phyloP scores from a whole-genome alignment of 2,329 filamentous ascomycete species.

The Aspergillus pseudotamarii region DNA sequence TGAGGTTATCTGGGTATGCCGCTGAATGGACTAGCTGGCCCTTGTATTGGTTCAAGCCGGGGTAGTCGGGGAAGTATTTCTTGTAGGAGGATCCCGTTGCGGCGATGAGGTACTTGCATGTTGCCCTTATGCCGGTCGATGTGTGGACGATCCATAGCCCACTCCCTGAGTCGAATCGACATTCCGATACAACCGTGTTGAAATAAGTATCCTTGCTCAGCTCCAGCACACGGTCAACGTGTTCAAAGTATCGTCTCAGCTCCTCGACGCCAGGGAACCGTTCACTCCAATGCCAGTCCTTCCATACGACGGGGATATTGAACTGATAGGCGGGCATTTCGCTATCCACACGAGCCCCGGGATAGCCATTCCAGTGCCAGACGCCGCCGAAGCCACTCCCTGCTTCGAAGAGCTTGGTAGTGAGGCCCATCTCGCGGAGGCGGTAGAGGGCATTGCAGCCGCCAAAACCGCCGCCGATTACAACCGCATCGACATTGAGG shows the following conservation, averaged over 20 bases:
- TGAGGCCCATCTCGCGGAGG: conserved; percentile 42
- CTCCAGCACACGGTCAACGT: conserved; percentile 48
- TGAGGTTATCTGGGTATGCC: conserved; percentile 53
- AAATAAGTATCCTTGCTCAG: conserved; percentile 51
- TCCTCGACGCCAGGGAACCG: conserved; percentile 38
- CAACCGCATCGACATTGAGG: conserved; percentile 35
- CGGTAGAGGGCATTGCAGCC: conserved; percentile 41
- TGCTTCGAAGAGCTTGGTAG: conserved; percentile 42
- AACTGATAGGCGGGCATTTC: conserved; percentile 58
- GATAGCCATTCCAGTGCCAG: conserved; percentile 51
- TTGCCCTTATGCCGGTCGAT: conserved; percentile 44
- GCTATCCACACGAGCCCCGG: conserved; percentile 49
- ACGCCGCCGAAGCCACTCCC: conserved; percentile 44
- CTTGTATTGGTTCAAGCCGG: conserved; percentile 49
- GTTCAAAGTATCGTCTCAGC: conserved; percentile 50
- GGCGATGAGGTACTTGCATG: conserved; percentile 52
- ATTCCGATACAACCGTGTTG: conserved; percentile 30
- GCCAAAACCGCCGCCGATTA: conserved; percentile 46
- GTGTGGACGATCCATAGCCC: conserved; percentile 50
- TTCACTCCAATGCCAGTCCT: conserved; percentile 48
- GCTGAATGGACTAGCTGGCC: conserved; percentile 59
- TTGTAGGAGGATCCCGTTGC: not conserved
- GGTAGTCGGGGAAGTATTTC: conserved; percentile 43
- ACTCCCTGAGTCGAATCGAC: conserved; percentile 27
- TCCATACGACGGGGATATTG: conserved; percentile 52